These are phyloP conservation scores for Vaccinium darrowii DNA, from an alignment of 148 eudicot genomes.

Conservation along the genomic window DNA sequence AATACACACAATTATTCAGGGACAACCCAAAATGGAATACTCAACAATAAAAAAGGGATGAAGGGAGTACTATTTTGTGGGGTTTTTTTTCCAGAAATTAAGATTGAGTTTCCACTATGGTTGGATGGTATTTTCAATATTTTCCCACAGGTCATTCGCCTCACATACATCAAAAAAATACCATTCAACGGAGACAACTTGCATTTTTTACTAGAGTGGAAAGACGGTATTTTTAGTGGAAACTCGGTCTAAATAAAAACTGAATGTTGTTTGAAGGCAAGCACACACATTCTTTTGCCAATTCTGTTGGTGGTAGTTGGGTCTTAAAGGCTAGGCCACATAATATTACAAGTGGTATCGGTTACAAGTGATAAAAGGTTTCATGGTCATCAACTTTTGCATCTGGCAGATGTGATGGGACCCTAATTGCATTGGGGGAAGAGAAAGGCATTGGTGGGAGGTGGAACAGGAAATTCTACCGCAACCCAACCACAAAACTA, in stretches of 20 bases:
- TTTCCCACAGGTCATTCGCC: no score
- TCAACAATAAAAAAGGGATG: no score
- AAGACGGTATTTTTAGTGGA: no score
- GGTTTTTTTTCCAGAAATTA: no score
- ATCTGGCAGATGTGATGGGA: background rate
- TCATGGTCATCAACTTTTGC: background rate
- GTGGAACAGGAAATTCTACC: background rate
- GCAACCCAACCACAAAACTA: background rate
- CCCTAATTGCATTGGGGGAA: no score
- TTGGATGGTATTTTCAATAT: no score
- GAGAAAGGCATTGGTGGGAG: background rate
- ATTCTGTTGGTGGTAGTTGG: background rate
- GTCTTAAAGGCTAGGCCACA: background rate
- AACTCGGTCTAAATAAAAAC: background rate
- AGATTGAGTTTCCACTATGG: no score
- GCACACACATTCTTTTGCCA: background rate
- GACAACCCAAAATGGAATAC: no score
- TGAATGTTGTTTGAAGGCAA: background rate
- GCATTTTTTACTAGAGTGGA: no score
- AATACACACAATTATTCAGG: no score
- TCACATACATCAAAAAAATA: no score
- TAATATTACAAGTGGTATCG: background rate
- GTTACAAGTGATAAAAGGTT: background rate
- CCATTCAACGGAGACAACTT: no score
- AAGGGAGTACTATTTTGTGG: background rate